Evolutionary conservation across 768 basidiomycete genomes (phyloP), one percentile per base, ranked within the genome.

Genomic region (Rhizopogon salebrosus): DNA sequence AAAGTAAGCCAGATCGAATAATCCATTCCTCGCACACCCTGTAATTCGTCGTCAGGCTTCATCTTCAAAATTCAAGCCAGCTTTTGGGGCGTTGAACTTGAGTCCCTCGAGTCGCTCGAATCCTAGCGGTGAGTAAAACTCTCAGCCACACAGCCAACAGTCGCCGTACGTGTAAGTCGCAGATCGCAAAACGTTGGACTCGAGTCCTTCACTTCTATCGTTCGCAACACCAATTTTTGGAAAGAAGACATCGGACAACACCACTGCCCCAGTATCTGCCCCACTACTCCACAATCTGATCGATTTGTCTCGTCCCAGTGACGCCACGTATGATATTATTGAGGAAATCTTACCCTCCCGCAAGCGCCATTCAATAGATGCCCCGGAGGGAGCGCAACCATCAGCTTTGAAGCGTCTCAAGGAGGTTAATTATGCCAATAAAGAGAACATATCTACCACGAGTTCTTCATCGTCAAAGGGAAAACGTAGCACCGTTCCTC

Each of bases 221-320:
- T 77, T 79, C 56, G 72, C 75, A 1, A 79, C 80, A 0, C 71
- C 80, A 4, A 74, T 74, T 4, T 77, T 76, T 54, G 59, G 60
- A 41, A 73, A 71, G 38, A 60, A 48, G 22, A 41, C 41, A 6
- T 11, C n/a, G 18, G 18, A 51, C 11, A 16, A 14, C 18, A 31
- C 29, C 7, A 16, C 36, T 10, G 27, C 40, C 2, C 45, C 62
- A 37, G 54, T 54, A 48, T 52, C 66, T 9, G 29, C 57, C 0
- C 48, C 54, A 10, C 7, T 49, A n/a, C 23, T n/a, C 2, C 53
- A 38, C 7, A 53, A 58, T 45, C n/a, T 56, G 5, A 56, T 61
- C 36, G 63, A 65, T 14, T 41, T 57, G 0, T 52, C 54, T 37
- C 49, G 57, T n/a, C n/a, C n/a, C n/a, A n/a, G n/a, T 23, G 50